A percentile compares a stretch with the other conserved stretches of the same genome.
Conservation (phyloP, 495 filamentous ascomycete species). For the Penicillium crystallinum region DNA sequence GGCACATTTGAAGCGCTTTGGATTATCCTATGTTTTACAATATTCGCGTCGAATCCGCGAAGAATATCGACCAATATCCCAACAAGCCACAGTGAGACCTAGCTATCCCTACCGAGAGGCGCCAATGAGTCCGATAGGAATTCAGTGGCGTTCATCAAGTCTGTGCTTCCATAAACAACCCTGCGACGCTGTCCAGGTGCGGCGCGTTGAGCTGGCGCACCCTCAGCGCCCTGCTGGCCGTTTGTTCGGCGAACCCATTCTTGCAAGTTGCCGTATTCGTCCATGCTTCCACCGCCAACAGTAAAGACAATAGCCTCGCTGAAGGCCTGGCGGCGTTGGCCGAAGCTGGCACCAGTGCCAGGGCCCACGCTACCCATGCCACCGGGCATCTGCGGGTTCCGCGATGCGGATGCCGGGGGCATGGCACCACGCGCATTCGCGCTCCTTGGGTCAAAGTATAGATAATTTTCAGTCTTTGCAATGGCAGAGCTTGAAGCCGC, state of each 20-base stretch:
- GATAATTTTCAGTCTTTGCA: conserved; percentile 93
- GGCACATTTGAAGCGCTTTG: background rate
- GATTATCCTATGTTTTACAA: conserved; percentile 14
- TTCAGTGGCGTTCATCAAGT: conserved; percentile 82
- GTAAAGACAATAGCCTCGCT: conserved; percentile 95
- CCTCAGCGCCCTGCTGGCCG: conserved; percentile 45
- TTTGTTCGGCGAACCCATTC: conserved; percentile 85
- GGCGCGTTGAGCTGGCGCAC: conserved; percentile 42
- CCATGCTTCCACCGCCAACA: conserved; percentile 96
- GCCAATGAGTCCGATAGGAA: conserved; percentile 80
- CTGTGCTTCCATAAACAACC: conserved; percentile 94
- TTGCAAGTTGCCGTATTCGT: conserved; percentile 96
- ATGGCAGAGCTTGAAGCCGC: conserved; percentile 86
- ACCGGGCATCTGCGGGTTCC: conserved; percentile 47
- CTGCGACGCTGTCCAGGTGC: conserved; percentile 51
- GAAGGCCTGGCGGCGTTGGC: conserved; percentile 88
- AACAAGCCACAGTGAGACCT: conserved; percentile 7
- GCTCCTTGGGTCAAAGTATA: conserved; percentile 96
- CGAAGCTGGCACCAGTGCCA: conserved; percentile 83
- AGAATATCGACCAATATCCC: background rate
- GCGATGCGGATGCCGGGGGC: conserved; percentile 59
- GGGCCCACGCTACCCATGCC: conserved; percentile 39
- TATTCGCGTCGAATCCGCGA: background rate
- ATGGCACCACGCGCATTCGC: conserved; percentile 92
- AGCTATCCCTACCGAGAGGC: conserved; percentile 66